These are phyloP conservation scores for Fomes fomentarius DNA, from an alignment of 1,284 basidiomycete species.

Conservation along the genomic window DNA sequence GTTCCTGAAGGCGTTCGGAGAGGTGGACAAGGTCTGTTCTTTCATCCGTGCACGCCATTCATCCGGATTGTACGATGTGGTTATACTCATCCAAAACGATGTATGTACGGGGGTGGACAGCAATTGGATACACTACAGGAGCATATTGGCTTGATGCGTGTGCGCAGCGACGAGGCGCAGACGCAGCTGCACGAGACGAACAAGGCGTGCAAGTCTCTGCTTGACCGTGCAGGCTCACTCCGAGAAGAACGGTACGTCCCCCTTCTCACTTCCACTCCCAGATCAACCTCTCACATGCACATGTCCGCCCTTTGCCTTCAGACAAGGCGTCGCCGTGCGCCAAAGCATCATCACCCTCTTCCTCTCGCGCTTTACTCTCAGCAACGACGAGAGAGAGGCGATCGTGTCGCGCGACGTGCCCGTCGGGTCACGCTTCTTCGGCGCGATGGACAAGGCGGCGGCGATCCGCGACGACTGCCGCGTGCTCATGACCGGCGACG, in stretches of 20 bases:
- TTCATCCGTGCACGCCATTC: neutral
- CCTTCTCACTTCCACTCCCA: neutral
- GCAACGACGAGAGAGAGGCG: slow-evolving; percentile 69
- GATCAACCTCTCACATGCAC: too few species aligned
- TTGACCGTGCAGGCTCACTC: slow-evolving; percentile 86
- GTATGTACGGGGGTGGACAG: slow-evolving; percentile 44
- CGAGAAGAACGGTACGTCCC: slow-evolving; percentile 73
- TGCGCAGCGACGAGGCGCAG: slow-evolving; percentile 84
- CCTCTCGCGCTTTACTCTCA: slow-evolving; percentile 84
- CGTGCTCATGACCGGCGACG: slow-evolving; percentile 68
- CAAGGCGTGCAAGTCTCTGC: slow-evolving; percentile 79
- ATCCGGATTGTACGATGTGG: too few species aligned
- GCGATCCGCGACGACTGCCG: slow-evolving; percentile 84
- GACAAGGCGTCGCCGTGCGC: slow-evolving; percentile 69
- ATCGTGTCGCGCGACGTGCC: slow-evolving; percentile 81
- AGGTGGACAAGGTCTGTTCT: slow-evolving; percentile 82
- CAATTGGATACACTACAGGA: slow-evolving; percentile 78
- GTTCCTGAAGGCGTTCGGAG: slow-evolving; percentile 82
- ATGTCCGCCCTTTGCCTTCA: slow-evolving; percentile 28
- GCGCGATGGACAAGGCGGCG: slow-evolving; percentile 86
- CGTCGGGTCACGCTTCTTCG: slow-evolving; percentile 76
- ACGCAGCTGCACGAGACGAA: slow-evolving; percentile 77
- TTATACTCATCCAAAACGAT: too few species aligned
- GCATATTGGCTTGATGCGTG: slow-evolving; percentile 79
- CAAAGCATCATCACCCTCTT: slow-evolving; percentile 82